These are phyloP conservation scores for Gastrodia elata DNA, from an alignment of 106 monocot species.

Conservation along the genomic window DNA sequence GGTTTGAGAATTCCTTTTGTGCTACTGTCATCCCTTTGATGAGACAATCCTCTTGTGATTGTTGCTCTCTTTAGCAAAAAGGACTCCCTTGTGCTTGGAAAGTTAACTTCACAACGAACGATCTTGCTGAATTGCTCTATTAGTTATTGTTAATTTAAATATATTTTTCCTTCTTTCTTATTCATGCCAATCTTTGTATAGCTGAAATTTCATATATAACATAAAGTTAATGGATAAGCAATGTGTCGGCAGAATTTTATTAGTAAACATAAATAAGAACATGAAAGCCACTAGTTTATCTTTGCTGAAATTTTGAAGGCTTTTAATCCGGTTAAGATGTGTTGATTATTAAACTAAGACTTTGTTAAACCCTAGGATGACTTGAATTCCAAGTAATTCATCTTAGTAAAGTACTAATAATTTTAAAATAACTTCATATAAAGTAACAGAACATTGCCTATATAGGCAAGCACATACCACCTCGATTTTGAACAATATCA, in stretches of 20 bases:
- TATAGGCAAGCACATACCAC: too few relatives aligned
- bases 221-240: neutral
- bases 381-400: neutral
- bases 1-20: neutral
- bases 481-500: too few relatives aligned
- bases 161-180: neutral
- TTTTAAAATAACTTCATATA: too few relatives aligned
- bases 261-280: neutral
- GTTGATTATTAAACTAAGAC: neutral
- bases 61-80: neutral
- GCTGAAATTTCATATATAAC: too few relatives aligned
- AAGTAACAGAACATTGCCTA: too few relatives aligned
- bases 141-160: neutral
- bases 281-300: neutral
- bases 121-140: neutral
- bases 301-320: neutral
- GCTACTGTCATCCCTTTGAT: neutral
- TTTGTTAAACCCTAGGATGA: neutral
- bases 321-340: neutral
- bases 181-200: too few relatives aligned
- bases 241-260: neutral
- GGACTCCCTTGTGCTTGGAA: neutral
- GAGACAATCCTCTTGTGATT: neutral
- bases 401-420: neutral
- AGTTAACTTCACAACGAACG: neutral